Percentiles rank a stretch among this genome's conserved stretches.
phyloP scores from a whole-genome alignment of 2,329 filamentous ascomycete species.

The Paecilomyces niveus region DNA sequence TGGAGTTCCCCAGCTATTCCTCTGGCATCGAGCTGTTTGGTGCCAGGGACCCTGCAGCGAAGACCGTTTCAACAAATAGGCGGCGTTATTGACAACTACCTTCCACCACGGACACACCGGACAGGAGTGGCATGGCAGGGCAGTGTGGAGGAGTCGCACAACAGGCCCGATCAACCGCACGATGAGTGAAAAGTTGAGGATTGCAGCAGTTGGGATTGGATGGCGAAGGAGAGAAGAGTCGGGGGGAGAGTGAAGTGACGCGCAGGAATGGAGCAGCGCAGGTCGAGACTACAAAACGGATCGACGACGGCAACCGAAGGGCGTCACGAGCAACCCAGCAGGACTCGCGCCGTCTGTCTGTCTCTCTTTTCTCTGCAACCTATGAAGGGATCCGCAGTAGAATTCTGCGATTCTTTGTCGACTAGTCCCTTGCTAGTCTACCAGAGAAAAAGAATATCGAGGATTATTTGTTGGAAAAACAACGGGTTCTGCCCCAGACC shows the following conservation, averaged over 20 bases:
- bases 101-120: conserved; percentile 12
- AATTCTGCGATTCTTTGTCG: not conserved
- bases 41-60: not conserved
- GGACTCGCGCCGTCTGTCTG: not conserved
- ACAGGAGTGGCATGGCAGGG: conserved; percentile 19
- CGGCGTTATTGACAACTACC: conserved; percentile 11
- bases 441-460: not conserved
- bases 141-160: conserved; percentile 6
- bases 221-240: not conserved
- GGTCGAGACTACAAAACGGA: not conserved
- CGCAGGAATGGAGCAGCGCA: not conserved
- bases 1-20: not conserved
- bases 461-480: not conserved
- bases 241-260: not conserved
- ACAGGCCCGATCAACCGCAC: conserved; percentile 2
- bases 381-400: not conserved
- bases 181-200: not conserved
- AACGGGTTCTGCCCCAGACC: not conserved
- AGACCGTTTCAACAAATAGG: not conserved
- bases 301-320: not conserved
- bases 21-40: not conserved
- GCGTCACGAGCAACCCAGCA: not conserved
- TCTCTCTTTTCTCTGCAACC: not conserved
- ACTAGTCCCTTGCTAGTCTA: not conserved
- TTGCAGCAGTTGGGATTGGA: not conserved